Evolutionary conservation across 345 rosid genomes (phyloP).

Genomic region (Dipteronia sinensis): DNA sequence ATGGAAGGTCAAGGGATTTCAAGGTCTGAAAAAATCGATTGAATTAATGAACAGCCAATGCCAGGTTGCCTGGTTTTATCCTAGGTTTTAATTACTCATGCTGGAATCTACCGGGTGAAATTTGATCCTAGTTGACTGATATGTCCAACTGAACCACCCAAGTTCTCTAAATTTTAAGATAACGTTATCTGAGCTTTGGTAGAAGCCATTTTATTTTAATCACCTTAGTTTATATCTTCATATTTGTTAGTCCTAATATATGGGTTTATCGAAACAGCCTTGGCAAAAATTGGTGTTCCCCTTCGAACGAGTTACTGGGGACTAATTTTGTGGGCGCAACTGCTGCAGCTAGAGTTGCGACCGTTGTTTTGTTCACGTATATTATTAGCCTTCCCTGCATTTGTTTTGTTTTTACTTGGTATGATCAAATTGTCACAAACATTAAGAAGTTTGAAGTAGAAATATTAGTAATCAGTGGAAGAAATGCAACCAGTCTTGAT

Average conservation of each 20-base stretch:
- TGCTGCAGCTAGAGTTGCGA: too few relatives aligned
- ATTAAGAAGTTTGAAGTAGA: too few relatives aligned
- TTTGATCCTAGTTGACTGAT: background rate
- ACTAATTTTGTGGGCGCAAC: constrained; percentile 10
- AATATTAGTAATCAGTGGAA: too few relatives aligned
- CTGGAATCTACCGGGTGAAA: background rate
- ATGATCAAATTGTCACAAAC: too few relatives aligned
- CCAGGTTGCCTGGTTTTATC: background rate
- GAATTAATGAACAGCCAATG: background rate
- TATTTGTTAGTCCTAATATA: too few relatives aligned
- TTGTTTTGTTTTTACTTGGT: too few relatives aligned
- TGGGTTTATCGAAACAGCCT: too few relatives aligned
- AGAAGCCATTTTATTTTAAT: background rate
- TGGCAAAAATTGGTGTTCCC: constrained; percentile 53
- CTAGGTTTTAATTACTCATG: background rate
- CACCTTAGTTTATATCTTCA: background rate
- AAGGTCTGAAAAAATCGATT: background rate
- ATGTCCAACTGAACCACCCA: too few relatives aligned
- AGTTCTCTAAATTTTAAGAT: background rate
- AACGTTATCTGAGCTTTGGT: background rate
- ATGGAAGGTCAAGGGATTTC: background rate
- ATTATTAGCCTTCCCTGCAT: too few relatives aligned
- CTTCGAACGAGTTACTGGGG: constrained; percentile 85
- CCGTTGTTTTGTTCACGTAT: too few relatives aligned
- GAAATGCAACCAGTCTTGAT: too few relatives aligned